Percentiles rank a stretch among this genome's conserved stretches.
phyloP scores from a whole-genome alignment of 495 filamentous ascomycete species.

The Pseudevernia furfuracea region DNA sequence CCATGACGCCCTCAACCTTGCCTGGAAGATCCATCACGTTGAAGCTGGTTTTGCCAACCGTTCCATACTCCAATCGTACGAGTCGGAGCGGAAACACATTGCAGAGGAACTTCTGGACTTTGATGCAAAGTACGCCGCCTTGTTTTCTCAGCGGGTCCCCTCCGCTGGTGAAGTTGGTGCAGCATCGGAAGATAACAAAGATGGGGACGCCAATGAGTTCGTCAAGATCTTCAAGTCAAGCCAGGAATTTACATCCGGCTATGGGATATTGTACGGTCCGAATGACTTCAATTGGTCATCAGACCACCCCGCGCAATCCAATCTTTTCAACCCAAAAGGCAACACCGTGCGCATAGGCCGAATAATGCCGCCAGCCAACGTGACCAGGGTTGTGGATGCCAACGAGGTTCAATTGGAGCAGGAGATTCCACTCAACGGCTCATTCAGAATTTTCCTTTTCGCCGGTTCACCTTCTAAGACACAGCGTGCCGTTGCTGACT shows the following conservation, averaged over 20 bases:
- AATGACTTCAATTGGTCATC: slow-evolving; percentile 65
- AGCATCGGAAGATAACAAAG: slow-evolving; percentile 33
- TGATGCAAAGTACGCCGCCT: slow-evolving; percentile 56
- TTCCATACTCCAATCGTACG: slow-evolving; percentile 58
- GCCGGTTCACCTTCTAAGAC: slow-evolving; percentile 58
- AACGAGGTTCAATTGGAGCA: slow-evolving; percentile 85
- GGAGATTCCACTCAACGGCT: slow-evolving; percentile 77
- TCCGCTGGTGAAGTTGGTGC: slow-evolving; percentile 49
- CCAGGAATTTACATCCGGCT: slow-evolving; percentile 60
- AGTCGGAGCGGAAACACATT: slow-evolving; percentile 57
- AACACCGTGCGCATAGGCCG: slow-evolving; percentile 60
- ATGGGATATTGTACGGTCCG: slow-evolving; percentile 54
- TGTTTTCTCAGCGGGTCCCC: slow-evolving; percentile 47
- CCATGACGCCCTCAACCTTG: slow-evolving; percentile 58
- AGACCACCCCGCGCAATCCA: slow-evolving; percentile 62
- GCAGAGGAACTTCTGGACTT: slow-evolving; percentile 69
- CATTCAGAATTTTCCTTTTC: slow-evolving; percentile 80
- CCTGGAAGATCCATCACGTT: slow-evolving; percentile 69
- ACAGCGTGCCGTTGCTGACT: slow-evolving; percentile 55
- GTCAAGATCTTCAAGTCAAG: slow-evolving; percentile 57
- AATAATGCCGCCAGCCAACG: slow-evolving; percentile 64
- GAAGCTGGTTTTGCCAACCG: slow-evolving; percentile 49
- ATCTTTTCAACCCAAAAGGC: slow-evolving; percentile 54
- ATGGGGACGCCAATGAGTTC: slow-evolving; percentile 50
- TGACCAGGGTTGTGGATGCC: slow-evolving; percentile 75